phyloP scores from a whole-genome alignment of 2,329 filamentous ascomycete species.

The Phyllachora maydis region DNA sequence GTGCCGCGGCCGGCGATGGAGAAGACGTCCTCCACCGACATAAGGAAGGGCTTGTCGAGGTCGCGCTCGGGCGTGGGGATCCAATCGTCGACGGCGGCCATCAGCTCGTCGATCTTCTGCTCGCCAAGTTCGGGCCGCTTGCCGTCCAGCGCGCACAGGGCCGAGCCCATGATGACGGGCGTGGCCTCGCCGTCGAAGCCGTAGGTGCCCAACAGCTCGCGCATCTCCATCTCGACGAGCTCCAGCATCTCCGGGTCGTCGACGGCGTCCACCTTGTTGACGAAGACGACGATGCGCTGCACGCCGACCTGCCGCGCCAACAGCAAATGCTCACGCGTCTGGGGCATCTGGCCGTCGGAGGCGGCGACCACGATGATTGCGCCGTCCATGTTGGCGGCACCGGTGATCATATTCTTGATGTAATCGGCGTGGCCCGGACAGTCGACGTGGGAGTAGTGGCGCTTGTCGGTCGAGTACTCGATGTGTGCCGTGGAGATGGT shows the following conservation, averaged over 20 bases:
- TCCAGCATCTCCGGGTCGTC: constrained; percentile 99
- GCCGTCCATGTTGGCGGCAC: constrained; percentile 97
- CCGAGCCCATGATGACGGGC: constrained; percentile 91
- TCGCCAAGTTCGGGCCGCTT: constrained; percentile 73
- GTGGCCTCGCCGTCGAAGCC: constrained; percentile 97
- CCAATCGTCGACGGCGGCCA: constrained; percentile 81
- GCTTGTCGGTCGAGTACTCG: constrained; percentile 84
- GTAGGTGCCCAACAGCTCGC: constrained; percentile 79
- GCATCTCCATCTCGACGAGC: constrained; percentile 99
- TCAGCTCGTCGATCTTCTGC: constrained; percentile 76
- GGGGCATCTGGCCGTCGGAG: constrained; percentile 98
- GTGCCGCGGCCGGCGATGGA: constrained; percentile 87
- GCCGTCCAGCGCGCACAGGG: constrained; percentile 79
- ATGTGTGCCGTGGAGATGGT: constrained; percentile 98
- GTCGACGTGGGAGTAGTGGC: constrained; percentile 99
- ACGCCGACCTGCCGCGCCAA: constrained; percentile 97
- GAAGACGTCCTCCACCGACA: constrained; percentile 91
- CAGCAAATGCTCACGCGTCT: constrained; percentile 95
- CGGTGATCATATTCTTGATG: constrained; percentile 99
- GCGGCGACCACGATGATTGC: constrained; percentile 97
- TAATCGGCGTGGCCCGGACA: constrained; percentile 99
- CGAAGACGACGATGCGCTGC: constrained; percentile 94
- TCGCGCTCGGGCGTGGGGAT: constrained; percentile 91
- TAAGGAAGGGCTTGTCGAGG: constrained; percentile 95
- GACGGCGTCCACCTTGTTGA: constrained; percentile 97